phyloP scores from a whole-genome alignment of 2,329 filamentous ascomycete species.

The Dissoconium aciculare region DNA sequence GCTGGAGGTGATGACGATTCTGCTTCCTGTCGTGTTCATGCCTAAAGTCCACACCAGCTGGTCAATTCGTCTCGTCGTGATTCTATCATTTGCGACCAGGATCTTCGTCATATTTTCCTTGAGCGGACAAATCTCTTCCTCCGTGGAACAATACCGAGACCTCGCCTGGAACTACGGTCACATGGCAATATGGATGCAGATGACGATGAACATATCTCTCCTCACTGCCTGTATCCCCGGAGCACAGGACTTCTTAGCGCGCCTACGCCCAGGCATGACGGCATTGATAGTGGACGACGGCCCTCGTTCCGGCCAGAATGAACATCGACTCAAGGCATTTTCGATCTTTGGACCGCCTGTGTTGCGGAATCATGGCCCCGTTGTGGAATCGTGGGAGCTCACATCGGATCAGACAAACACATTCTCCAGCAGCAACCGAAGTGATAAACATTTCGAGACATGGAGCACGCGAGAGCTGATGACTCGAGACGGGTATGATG shows the following conservation, averaged over 20 bases:
- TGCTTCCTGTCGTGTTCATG: background rate
- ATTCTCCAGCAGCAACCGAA: no score
- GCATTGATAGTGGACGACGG: background rate
- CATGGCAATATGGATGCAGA: background rate
- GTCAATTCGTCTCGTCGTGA: background rate
- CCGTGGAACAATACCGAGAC: background rate
- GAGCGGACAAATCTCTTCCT: background rate
- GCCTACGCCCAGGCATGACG: background rate
- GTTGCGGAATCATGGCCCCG: no score
- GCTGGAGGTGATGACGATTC: background rate
- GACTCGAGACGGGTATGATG: no score
- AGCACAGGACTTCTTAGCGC: background rate
- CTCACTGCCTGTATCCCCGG: slow-evolving; percentile 1
- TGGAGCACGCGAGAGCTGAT: no score
- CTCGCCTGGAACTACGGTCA: background rate
- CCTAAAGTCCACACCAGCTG: background rate
- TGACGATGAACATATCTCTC: background rate
- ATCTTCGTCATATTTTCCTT: background rate
- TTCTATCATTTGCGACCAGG: background rate
- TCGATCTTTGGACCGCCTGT: no score
- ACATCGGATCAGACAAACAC: no score
- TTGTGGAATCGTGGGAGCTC: no score
- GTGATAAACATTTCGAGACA: no score
- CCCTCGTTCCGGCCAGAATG: no score
- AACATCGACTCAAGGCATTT: no score